Conservation (phyloP, 2,329 filamentous ascomycete genomes). For the Chaetomium sp. region DNA sequence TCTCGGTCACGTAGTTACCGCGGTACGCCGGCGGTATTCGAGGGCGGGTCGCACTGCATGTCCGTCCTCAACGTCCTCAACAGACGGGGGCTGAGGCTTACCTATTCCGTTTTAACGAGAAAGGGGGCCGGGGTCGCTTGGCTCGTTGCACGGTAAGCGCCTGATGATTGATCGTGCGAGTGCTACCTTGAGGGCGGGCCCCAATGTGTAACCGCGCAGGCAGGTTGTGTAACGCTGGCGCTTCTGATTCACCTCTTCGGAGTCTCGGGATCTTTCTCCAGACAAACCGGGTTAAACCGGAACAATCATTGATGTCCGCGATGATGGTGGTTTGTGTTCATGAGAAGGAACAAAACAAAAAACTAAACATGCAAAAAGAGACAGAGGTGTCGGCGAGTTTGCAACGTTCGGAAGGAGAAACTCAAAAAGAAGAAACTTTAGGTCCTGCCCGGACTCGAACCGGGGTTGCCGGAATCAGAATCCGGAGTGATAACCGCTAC, state of each 20-base stretch:
- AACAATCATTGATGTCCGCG: neutral
- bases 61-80: neutral
- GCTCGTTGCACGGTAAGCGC: neutral
- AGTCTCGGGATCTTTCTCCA: neutral
- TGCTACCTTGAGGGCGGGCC: neutral
- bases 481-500: slow-evolving; percentile 25
- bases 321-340: neutral
- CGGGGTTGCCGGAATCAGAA: slow-evolving; percentile 24
- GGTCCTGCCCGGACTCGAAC: slow-evolving; percentile 24
- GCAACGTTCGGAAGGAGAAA: neutral
- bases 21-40: too few relatives aligned
- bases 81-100: neutral
- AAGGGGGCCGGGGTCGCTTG: neutral
- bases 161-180: neutral
- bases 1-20: neutral
- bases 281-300: neutral
- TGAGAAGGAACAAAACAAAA: neutral
- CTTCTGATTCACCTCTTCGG: neutral
- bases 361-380: neutral
- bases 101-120: neutral
- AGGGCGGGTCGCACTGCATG: neutral
- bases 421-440: neutral
- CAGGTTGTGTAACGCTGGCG: too few relatives aligned
- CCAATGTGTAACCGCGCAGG: neutral
- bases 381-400: neutral